Base-by-base conservation (phyloP, 1,139 yeast genomes). In the Yamadazyma epiphylla region DNA sequence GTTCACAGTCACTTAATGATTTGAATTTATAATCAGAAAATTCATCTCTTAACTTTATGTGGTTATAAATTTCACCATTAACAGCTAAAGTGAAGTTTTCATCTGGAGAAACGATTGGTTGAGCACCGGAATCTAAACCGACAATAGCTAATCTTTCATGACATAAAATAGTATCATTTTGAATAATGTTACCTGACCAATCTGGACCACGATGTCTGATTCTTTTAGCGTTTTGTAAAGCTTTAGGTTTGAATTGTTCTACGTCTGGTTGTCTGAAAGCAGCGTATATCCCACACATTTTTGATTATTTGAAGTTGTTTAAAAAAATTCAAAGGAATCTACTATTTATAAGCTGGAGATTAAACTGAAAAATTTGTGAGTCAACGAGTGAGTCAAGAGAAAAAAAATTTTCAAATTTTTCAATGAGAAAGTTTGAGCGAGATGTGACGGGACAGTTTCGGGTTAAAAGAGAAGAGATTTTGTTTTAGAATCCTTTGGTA, bases 141-240 rank as follows among this genome's bases (percentile, higher is more conserved):
- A 86, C 95, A 55, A 91, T 89, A 47, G 97, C 95, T 55, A 91
- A 74, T 69, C 98, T 84, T 68, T 91, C 97, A 58, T 91, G 98
- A 48, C 85, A 80, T 49, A 91, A 65, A 42, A 83, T 80, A 32
- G 96, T 86, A 45, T 70, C 61, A 77, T 87, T 86, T 53, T 80
- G 77, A 44, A 75, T 68, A 43, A 75, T 60, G 77, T 87, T 88
- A 53, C 98, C 98, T 27, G 89, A 77, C 98, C 98, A 91, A 66
- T 91, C 98, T 45, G 98, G 98, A 49, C 98, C 98, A 65, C 98
- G 83, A 64, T 91, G 98, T 68, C 98, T 83, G 58, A 89, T 82
- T 62, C 88, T 75, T 64, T 88, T 89, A 43, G 97, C 76, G 55
- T 86, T 74, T 58, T 86, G 94, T 43, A 91, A 72, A 28, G 97